Percentiles rank a stretch among this genome's conserved stretches.
Evolutionary conservation across 2,329 filamentous ascomycete genomes (phyloP).

Genomic region (Sphaerulina vaccinii): DNA sequence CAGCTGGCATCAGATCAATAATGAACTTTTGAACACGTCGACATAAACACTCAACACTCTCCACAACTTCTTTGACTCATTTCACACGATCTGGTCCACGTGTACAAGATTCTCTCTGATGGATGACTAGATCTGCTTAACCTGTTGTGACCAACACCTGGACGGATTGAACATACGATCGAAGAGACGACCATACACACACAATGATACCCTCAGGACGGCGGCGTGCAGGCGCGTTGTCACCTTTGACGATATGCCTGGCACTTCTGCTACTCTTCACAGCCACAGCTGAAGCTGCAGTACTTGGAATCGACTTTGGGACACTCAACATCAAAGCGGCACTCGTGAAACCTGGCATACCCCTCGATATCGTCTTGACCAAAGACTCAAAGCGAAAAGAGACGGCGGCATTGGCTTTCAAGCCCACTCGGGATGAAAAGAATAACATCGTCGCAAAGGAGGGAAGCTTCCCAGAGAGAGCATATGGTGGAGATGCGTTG

Average conservation of each 20-base stretch:
- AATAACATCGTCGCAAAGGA: slow-evolving; percentile 54
- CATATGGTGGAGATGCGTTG: slow-evolving; percentile 88
- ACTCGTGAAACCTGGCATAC: slow-evolving; percentile 93
- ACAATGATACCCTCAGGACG: slow-evolving; percentile 30
- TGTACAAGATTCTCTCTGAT: not conserved
- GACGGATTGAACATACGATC: not conserved
- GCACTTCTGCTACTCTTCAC: slow-evolving; percentile 55
- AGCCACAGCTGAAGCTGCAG: slow-evolving; percentile 61
- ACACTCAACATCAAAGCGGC: slow-evolving; percentile 97
- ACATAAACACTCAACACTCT: slow-evolving; percentile 1
- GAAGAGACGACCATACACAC: slow-evolving; percentile 1
- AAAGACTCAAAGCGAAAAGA: slow-evolving; percentile 99
- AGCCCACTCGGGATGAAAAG: slow-evolving; percentile 66
- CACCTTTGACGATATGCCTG: slow-evolving; percentile 24
- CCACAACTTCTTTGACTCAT: not conserved
- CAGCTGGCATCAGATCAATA: not conserved
- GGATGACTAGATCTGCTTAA: not conserved
- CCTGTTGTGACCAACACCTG: slow-evolving; percentile 1
- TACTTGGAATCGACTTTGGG: slow-evolving; percentile 89
- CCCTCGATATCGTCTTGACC: slow-evolving; percentile 94
- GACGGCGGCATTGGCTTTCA: slow-evolving; percentile 85
- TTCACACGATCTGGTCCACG: not conserved
- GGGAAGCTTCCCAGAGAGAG: slow-evolving; percentile 72
- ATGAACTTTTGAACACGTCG: slow-evolving; percentile 10
- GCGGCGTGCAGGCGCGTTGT: slow-evolving; percentile 28